Conservation (phyloP, 768 basidiomycete genomes). For the Pulveroboletus ravenelii region DNA sequence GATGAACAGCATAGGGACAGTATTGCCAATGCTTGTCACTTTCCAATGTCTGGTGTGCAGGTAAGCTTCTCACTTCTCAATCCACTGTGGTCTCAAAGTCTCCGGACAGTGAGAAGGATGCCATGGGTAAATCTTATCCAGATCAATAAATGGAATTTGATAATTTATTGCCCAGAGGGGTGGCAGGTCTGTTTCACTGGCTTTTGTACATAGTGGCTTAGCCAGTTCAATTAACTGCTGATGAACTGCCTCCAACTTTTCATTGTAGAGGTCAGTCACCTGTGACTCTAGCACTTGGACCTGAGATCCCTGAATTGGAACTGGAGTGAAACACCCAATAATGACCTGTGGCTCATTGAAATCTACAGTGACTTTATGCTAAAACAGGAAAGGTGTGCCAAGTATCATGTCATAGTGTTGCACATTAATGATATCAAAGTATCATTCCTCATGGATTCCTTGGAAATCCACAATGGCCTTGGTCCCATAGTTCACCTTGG, state of each 20-base stretch:
- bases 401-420: too few relatives aligned
- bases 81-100: not conserved
- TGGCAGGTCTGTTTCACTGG: not conserved
- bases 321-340: too few relatives aligned
- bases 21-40: not conserved
- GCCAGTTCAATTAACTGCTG: not conserved
- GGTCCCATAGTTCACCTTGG: not conserved
- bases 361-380: too few relatives aligned
- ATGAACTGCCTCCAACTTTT: not conserved
- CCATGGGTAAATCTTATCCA: not conserved
- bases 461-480: too few relatives aligned
- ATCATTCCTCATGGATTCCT: too few relatives aligned
- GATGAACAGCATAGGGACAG: conserved; percentile 2
- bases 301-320: not conserved
- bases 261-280: rapidly evolving
- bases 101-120: not conserved
- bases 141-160: not conserved
- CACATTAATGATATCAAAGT: too few relatives aligned
- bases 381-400: too few relatives aligned
- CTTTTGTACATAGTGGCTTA: not conserved
- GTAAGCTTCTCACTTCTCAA: not conserved
- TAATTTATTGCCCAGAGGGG: conserved; percentile 1
- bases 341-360: too few relatives aligned
- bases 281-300: not conserved
- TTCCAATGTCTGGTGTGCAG: not conserved